Base-by-base conservation (phyloP, 306 rosid species). In the Notholithocarpus densiflorus region DNA sequence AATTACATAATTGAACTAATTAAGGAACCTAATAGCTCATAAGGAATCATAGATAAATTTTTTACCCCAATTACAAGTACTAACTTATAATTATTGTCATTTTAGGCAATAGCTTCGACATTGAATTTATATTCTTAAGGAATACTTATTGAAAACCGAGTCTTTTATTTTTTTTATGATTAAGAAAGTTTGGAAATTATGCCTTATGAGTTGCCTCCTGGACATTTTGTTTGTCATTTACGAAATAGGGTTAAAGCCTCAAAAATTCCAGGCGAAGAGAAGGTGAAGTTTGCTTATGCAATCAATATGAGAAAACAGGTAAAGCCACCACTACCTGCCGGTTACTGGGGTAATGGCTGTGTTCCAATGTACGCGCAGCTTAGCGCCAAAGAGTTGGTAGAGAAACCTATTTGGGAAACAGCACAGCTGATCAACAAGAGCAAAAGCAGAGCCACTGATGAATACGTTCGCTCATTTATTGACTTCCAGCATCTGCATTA, bases 291-390 rank as follows among this genome's bases (percentile, higher is more conserved):
- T 61, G 97, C 90, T 15, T 92, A 94, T 75, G 85, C 93, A 26
- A 82, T 90, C 7, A 91, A 92, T 64, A 81, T 91, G 23, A 56
- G 97, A 40, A 90, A 73, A 84, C 62, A 86, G 15, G 75, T 92
- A 7, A 89, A 75, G 51, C 95, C 98, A 19, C 13, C 89, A 15
- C 83, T 94, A 2, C 90, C 97, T 0, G 12, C 0, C n/a, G 94
- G 93, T 0, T 91, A 91, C 53, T 94, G 97, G 97, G 98, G 97
- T 5, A 94, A 94, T 54, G 97, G 95, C 2, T 90, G 94, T 32
- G 94, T 91, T 21, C 87, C 97, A 48, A 94, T 92, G 92, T 92
- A 88, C 73, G 92, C 86, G 14, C 76, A 86, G 68, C 29, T 87
- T 20, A 85, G 87, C 1, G 92, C 89, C 15, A 79, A 81, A 73